A percentile compares a stretch with the other conserved stretches of the same genome.
Evolutionary conservation across 352 stramenopile genomes (phyloP).

Genomic region (Globisporangium alternatum): DNA sequence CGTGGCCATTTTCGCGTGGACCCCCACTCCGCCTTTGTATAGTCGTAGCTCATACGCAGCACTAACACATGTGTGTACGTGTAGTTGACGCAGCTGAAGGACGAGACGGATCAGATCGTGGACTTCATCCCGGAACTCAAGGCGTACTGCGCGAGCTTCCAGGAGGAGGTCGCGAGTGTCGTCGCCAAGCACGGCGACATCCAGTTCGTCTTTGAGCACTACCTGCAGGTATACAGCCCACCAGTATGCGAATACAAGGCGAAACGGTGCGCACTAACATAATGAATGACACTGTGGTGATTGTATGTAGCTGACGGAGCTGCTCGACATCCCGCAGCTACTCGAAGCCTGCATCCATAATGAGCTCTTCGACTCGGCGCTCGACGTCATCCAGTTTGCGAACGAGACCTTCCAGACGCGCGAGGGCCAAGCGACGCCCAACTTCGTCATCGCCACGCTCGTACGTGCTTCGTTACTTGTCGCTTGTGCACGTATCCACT

Average conservation of each 20-base stretch:
- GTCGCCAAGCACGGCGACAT: conserved; percentile 78
- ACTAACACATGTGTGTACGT: conserved; percentile 2
- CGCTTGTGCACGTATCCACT: not conserved
- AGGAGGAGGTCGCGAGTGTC: conserved; percentile 50
- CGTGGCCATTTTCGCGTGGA: conserved; percentile 8
- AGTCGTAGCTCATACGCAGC: not conserved
- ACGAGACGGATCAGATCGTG: conserved; percentile 56
- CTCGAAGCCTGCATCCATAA: conserved; percentile 97
- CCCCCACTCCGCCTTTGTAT: not conserved
- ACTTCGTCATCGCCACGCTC: conserved; percentile 65
- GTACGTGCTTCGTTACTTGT: conserved; percentile 21
- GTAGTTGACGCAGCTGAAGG: conserved; percentile 63
- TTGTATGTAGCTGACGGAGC: conserved; percentile 86
- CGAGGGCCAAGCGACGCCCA: conserved; percentile 22
- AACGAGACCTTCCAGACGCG: conserved; percentile 62
- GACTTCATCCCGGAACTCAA: conserved; percentile 54
- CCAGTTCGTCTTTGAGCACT: conserved; percentile 90
- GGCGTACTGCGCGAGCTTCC: conserved; percentile 42
- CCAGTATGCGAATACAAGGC: too few species aligned
- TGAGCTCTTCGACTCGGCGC: conserved; percentile 94
- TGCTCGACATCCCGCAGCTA: conserved; percentile 97
- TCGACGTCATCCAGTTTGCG: conserved; percentile 94
- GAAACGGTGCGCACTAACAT: not conserved
- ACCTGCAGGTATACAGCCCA: conserved; percentile 53
- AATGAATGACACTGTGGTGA: not conserved